Evolutionary conservation across 441 rosid genomes (phyloP).

Genomic region (Adansonia madagascariensis): DNA sequence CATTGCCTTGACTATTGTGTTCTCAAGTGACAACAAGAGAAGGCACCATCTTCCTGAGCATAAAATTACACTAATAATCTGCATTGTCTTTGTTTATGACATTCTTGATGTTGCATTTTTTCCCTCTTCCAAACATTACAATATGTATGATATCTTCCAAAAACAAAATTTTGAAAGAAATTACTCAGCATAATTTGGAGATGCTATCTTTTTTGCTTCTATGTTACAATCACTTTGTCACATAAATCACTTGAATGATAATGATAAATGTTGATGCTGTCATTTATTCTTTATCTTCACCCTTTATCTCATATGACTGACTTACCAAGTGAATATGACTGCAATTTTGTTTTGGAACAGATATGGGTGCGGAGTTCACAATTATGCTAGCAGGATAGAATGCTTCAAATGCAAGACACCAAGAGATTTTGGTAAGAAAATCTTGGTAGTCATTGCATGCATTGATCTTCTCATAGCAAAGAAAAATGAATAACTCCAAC

Average conservation of each 20-base stretch:
- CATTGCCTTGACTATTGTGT: too few relatives aligned
- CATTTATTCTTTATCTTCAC: background rate
- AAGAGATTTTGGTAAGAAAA: conserved; percentile 56
- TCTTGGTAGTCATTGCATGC: background rate
- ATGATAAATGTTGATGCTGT: background rate
- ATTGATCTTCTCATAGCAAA: background rate
- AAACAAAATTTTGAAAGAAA: background rate
- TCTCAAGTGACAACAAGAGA: too few relatives aligned
- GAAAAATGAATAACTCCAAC: background rate
- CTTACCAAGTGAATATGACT: background rate
- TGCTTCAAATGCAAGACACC: conserved; percentile 82
- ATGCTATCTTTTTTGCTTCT: background rate
- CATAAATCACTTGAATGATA: background rate
- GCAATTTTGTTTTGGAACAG: conserved; percentile 32
- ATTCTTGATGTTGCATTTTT: background rate
- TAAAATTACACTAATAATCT: background rate
- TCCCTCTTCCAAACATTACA: background rate
- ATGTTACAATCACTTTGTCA: background rate
- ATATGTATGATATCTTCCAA: background rate
- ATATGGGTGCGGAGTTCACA: conserved; percentile 78
- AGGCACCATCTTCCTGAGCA: background rate
- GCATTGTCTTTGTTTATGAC: conserved; percentile 16
- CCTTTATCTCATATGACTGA: background rate
- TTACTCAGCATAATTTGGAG: background rate
- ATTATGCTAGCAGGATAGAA: conserved; percentile 81